A percentile compares a stretch with the other conserved stretches of the same genome.
phyloP scores from a whole-genome alignment of 768 basidiomycete species.

The Boletus speciosus region DNA sequence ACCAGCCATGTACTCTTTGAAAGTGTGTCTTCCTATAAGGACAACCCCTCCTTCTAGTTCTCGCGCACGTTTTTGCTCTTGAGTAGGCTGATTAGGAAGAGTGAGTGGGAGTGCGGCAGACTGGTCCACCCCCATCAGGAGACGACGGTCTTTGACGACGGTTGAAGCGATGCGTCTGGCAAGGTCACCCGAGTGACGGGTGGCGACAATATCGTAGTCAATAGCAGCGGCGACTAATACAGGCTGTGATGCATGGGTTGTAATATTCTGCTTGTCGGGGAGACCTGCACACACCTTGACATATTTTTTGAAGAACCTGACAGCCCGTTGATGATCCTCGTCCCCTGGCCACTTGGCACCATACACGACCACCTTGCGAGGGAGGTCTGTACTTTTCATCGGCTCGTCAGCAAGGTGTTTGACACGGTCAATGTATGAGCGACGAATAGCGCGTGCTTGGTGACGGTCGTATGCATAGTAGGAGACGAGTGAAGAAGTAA shows the following conservation, averaged over 20 bases:
- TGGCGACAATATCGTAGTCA: conserved; percentile 82
- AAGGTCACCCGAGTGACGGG: conserved; percentile 84
- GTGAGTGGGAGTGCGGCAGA: conserved; percentile 40
- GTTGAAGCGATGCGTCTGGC: conserved; percentile 71
- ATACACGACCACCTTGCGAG: conserved; percentile 82
- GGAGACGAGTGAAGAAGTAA: conserved; percentile 67
- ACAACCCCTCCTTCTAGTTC: conserved; percentile 82
- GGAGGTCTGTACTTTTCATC: conserved; percentile 57
- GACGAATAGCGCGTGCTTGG: conserved; percentile 73
- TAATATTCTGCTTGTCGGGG: neutral
- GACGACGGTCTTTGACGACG: conserved; percentile 65
- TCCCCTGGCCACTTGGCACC: conserved; percentile 93
- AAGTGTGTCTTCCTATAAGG: conserved; percentile 81
- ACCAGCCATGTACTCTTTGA: conserved; percentile 95
- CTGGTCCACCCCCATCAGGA: conserved; percentile 60
- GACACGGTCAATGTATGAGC: conserved; percentile 78
- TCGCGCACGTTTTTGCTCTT: conserved; percentile 48
- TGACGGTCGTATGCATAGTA: conserved; percentile 84
- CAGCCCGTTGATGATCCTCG: conserved; percentile 80
- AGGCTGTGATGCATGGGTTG: conserved; percentile 52
- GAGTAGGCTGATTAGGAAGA: conserved; percentile 52
- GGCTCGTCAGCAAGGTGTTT: conserved; percentile 70
- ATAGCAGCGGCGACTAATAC: conserved; percentile 90
- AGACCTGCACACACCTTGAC: conserved; percentile 71
- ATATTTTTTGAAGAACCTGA: conserved; percentile 93